phyloP scores from a whole-genome alignment of 1,139 yeast genomes.

The Candida sp. region DNA sequence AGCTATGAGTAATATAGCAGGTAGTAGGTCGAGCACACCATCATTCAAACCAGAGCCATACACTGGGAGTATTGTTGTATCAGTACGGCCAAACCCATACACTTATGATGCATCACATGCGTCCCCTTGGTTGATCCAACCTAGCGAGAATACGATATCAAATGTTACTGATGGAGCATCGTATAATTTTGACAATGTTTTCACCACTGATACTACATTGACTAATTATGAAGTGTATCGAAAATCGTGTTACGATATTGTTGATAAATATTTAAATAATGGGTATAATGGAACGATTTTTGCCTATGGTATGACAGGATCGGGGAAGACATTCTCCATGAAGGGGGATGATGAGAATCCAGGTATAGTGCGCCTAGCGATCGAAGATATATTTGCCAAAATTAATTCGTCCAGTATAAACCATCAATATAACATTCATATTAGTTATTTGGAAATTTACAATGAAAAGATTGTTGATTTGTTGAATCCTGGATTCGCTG shows the following conservation, averaged over 20 bases:
- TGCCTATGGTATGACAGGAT: conserved; percentile 96
- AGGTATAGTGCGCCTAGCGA: conserved; percentile 77
- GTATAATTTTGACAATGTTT: conserved; percentile 77
- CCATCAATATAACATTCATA: conserved; percentile 42
- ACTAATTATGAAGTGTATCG: conserved; percentile 61
- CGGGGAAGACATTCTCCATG: conserved; percentile 94
- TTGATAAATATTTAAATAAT: conserved; percentile 58
- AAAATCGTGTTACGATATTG: conserved; percentile 57
- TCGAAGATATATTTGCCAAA: conserved; percentile 58
- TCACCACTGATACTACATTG: conserved; percentile 41
- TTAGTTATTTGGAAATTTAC: conserved; percentile 85
- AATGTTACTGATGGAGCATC: conserved; percentile 50
- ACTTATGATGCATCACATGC: conserved; percentile 20
- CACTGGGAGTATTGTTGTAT: conserved; percentile 49
- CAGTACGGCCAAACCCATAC: conserved; percentile 53
- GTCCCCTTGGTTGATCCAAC: conserved; percentile 44
- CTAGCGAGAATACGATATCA: conserved; percentile 36
- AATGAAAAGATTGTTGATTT: conserved; percentile 84
- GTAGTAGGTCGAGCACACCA: conserved; percentile 41
- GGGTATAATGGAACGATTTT: conserved; percentile 90
- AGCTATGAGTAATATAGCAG: conserved; percentile 7
- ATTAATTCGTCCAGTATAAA: conserved; percentile 28
- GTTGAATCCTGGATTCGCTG: conserved; percentile 14
- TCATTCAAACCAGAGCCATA: conserved; percentile 35
- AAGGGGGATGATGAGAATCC: conserved; percentile 67